Base-by-base conservation (phyloP, 176 grass and related monocot species). In the Zea luxurians region DNA sequence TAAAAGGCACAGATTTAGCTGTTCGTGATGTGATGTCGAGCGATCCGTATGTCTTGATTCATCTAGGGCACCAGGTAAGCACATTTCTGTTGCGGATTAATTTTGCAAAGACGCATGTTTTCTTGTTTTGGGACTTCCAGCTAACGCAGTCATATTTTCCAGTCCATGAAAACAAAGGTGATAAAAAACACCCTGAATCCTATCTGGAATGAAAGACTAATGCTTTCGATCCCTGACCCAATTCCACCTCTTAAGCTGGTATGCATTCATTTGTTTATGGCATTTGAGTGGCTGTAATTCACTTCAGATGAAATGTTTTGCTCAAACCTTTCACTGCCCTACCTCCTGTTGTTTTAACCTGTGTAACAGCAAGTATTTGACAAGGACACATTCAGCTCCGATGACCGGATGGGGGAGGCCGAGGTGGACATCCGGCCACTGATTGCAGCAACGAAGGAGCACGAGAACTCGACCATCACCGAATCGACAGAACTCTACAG, bases 141-240 rank as follows among this genome's bases (percentile, higher is more conserved):
- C 66, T 85, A 61, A 70, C 50, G 64, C 50, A 64, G 63, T 86
- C 50, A 58, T 27, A 66, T 40, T 90, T 90, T 80, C 76, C 76
- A 95, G 92, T 82, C 90, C 58, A 92, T 89, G 92, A 99, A 88
- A 85, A 99, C 96, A 73, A 93, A 87, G 68, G 91, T 93, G 75
- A 95, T 99, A 77, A 99, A 99, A 83, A 99, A 83, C 83, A 99
- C 83, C 48, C 82, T 99, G 74, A 99, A 99, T 73, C 92, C 96
- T 70, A 48, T 90, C 74, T 99, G 96, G 92, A 99, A 99, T 17
- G 96, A 99, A 87, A 80, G 81, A 64, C 52, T 95, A 54, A 99
- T 99, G 92, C 75, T 99, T 71, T 99, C 96, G 8, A 93, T 95
- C 55, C 92, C 96, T 42, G 78, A 99, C 46, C 87, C 89, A 0